phyloP scores from a whole-genome alignment of 306 rosid species.

The Vachellia collinsii region DNA sequence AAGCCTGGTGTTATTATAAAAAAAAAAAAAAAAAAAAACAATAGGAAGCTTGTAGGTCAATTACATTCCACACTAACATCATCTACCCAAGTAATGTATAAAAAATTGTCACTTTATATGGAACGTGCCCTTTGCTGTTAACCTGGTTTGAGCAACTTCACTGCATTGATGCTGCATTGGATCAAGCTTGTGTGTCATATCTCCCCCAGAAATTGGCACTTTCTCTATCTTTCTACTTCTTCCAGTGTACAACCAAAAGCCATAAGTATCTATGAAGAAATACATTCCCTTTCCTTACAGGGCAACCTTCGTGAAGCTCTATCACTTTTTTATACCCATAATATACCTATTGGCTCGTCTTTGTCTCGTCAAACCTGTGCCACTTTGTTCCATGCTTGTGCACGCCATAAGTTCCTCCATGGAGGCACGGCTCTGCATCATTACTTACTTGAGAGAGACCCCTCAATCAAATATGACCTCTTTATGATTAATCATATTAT shows the following conservation, averaged over 20 bases:
- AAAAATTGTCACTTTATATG: neutral
- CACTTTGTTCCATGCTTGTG: slow-evolving; percentile 70
- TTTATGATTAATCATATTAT: slow-evolving; percentile 73
- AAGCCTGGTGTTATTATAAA: too few species aligned
- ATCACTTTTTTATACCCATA: slow-evolving; percentile 52
- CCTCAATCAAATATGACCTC: slow-evolving; percentile 44
- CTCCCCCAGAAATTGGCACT: slow-evolving; percentile 29
- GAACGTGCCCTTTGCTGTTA: neutral
- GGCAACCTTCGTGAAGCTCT: slow-evolving; percentile 63
- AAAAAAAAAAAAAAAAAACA: too few species aligned
- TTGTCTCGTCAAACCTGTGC: slow-evolving; percentile 64
- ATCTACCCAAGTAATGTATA: neutral
- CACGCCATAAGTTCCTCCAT: slow-evolving; percentile 54
- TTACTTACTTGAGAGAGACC: slow-evolving; percentile 54
- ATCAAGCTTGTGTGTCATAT: slow-evolving; percentile 18
- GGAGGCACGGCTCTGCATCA: slow-evolving; percentile 71
- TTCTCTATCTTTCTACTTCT: slow-evolving; percentile 32
- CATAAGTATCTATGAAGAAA: slow-evolving; percentile 33
- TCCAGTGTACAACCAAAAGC: slow-evolving; percentile 30
- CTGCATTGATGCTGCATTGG: slow-evolving; percentile 15
- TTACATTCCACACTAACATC: neutral
- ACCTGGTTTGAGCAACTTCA: neutral
- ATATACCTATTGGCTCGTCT: slow-evolving; percentile 31
- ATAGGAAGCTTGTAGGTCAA: too few species aligned
- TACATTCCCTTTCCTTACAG: slow-evolving; percentile 49